Base-by-base conservation (phyloP, 1,284 basidiomycete genomes). In the Leucoagaricus sp. region DNA sequence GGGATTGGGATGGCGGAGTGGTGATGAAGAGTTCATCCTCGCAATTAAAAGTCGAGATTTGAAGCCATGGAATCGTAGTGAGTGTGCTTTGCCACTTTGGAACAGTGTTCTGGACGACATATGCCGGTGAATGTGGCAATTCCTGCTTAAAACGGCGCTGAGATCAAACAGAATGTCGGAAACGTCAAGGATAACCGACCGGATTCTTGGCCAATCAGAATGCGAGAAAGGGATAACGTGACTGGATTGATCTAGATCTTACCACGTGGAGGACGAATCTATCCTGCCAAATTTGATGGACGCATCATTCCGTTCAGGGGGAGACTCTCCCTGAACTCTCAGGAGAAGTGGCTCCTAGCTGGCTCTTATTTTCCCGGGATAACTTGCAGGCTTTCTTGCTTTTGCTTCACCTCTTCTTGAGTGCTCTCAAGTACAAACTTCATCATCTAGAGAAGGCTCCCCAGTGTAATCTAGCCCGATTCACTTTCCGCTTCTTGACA, bases 1-100 rank as follows among this genome's bases (percentile, higher is more conserved):
- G 10, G 83, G 81, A 63, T 75, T 75, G 17, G 55, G 49, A 21
- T 57, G 42, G n/a, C 41, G 41, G 26, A 41, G 47, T 15, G 34
- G 26, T 26, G 48, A 46, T 4, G 54, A 41, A 6, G 54, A 49
- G 31, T 15, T 45, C 21, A 36, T 13, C 25, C 28, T 53, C 12
- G 25, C 34, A 26, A 29, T 12, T n/a, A 17, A 48, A 15, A 10
- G 8, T 23, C 1, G 42, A 61, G 42, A 25, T 56, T 56, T 15
- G 45, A 19, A 23, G 46, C 6, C 36, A 45, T 23, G 63, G 61
- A 6, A 13, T 28, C 44, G 48, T 13, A 49, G 55, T 17, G 7
- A 52, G 8, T n/a, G 21, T 41, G 33, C 26, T 53, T 40, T 38
- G 29, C 42, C 51, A 58, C 15, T 33, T n/a, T n/a, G n/a, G 38